phyloP scores from a whole-genome alignment of 2,329 filamentous ascomycete species.

The Alternaria burnsii region DNA sequence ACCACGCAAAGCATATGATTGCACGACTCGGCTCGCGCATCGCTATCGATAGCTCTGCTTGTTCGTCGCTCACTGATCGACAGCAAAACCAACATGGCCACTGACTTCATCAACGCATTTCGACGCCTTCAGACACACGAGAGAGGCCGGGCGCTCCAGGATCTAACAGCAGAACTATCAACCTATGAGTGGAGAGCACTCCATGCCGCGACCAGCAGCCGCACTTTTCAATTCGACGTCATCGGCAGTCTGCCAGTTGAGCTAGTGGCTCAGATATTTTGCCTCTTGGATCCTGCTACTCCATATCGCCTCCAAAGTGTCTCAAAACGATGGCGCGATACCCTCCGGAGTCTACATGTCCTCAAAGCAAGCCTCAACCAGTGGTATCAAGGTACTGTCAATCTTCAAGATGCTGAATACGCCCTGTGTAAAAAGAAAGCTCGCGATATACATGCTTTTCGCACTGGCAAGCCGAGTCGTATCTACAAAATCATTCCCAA shows the following conservation, averaged over 20 bases:
- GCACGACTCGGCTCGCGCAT: constrained; percentile 1
- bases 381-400: constrained; percentile 34
- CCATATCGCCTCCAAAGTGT: constrained; percentile 43
- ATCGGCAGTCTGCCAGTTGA: constrained; percentile 50
- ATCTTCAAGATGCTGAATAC: constrained; percentile 24
- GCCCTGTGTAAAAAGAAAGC: constrained; percentile 30
- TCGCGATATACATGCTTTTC: constrained; percentile 36
- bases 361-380: constrained; percentile 26
- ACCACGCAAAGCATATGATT: constrained; percentile 9
- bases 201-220: constrained; percentile 24
- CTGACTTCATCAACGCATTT: constrained; percentile 30
- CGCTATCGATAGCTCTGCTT: background rate
- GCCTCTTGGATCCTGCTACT: constrained; percentile 41
- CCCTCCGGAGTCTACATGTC: constrained; percentile 38
- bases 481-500: constrained; percentile 3
- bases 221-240: constrained; percentile 45
- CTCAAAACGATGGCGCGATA: constrained; percentile 43
- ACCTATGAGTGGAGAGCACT: constrained; percentile 44
- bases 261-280: constrained; percentile 48
- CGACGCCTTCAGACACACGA: constrained; percentile 19
- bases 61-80: background rate
- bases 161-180: constrained; percentile 35
- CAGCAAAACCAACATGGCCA: constrained; percentile 10
- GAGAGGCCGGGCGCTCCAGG: constrained; percentile 33
- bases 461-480: constrained; percentile 23